Base-by-base conservation (phyloP, 2,329 filamentous ascomycete genomes). In the Pseudopyricularia javanii region DNA sequence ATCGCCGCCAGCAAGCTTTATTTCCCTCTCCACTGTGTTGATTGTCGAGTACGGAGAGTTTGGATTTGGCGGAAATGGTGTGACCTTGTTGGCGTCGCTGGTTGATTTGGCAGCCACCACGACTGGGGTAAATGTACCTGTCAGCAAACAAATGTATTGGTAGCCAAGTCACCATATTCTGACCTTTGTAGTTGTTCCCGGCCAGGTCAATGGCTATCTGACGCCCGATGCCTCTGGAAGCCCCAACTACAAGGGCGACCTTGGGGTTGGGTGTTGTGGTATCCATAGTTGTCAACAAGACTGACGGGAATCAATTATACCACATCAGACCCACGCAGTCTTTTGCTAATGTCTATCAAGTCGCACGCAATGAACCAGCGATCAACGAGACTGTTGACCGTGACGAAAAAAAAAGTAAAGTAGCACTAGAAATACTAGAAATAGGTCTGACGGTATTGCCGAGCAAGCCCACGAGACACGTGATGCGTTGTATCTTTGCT, bases 41-140 rank as follows among this genome's bases (percentile, higher is more conserved):
- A 93, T 89, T 26, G 88, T 93, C 15, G 86, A 91, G 50, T 78
- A 66, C 1, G 73, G 65, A 2, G 86, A 90, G 68, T 91, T 91
- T 14, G 87, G 86, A 60, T 89, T 75, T 2, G 88, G 87, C 2
- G 86, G 85, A 62, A 88, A 88, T 0, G 83, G 77, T 0, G 62
- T 61, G 17, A 72, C 68, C 51, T 69, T 70, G 35, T 68, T 70
- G 3, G 83, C 77, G 59, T 88, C 76, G 48, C 82, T 88, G 7
- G 77, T 83, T 35, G 82, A 83, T 63, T 91, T 93, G 28, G 88
- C 86, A 6, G 86, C 79, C 30, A 93, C 82, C 55, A 90, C 81
- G 57, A 91, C 87, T 88, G 14, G 22, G 40, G n/a, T n/a, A n/a
- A n/a, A 24, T 12, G 5, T 15, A 5, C 8, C 35, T 32, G 6